Evolutionary conservation across 2,329 filamentous ascomycete genomes (phyloP), one percentile per base, ranked within the genome.

Genomic region (Trichoderma brevicompactum): DNA sequence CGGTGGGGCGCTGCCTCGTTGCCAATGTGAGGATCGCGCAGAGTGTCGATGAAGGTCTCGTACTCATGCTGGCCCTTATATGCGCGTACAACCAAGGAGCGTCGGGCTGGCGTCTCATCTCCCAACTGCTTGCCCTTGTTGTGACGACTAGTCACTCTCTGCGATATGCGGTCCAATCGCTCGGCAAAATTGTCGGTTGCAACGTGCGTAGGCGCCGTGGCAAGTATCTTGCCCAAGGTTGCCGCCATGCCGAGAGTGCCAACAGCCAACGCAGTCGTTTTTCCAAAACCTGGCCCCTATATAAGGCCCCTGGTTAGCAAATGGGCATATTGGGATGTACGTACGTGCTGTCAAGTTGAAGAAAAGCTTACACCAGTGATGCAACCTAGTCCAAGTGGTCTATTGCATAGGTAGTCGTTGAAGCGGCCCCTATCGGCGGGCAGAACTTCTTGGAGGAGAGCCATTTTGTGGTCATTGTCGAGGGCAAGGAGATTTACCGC

Each of bases 261-360:
- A 0, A 49, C 56, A 6, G 68, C 65, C 0, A 64, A 36, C 0
- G 46, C 7, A 0, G 65, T 48, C 0, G 71, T 72, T 10, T 71
- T 72, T 0, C 69, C 71, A 5, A 67, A 68, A 0, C 68, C 68
- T 5, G 69, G 55, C 0, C 50, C 55, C 69, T 70, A 38, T 5
- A n/a, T 13, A 41, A n/a, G 6, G 13, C 32, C 13, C 23, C 32
- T 15, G n/a, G n/a, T n/a, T n/a, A n/a, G n/a, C n/a, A n/a, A n/a
- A n/a, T n/a, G n/a, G n/a, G n/a, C n/a, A n/a, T n/a, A n/a, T n/a
- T n/a, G n/a, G n/a, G n/a, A n/a, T n/a, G n/a, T n/a, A n/a, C n/a
- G n/a, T n/a, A n/a, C n/a, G n/a, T n/a, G n/a, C n/a, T n/a, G n/a
- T n/a, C n/a, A n/a, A n/a, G n/a, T n/a, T 48, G 7, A 10, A 19